phyloP scores from a whole-genome alignment of 2,329 filamentous ascomycete species.

The Hymenoscyphus albidus region DNA sequence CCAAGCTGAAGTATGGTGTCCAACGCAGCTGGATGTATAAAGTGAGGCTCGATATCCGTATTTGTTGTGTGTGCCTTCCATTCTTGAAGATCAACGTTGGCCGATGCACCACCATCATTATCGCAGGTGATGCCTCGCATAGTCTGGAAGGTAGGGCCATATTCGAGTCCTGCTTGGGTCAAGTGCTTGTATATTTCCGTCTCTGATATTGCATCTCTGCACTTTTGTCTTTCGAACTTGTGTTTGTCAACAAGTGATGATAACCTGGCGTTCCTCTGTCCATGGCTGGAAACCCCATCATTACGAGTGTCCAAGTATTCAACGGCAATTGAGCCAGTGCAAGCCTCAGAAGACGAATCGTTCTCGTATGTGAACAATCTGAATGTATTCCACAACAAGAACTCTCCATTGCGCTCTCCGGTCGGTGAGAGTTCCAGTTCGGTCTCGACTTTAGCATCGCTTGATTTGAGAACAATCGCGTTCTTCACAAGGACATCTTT shows the following conservation, averaged over 20 bases:
- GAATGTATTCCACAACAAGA: background rate
- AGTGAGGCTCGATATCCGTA: background rate
- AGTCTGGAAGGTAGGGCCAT: constrained; percentile 4
- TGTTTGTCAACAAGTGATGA: background rate
- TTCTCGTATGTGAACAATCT: background rate
- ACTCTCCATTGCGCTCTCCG: background rate
- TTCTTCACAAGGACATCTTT: constrained; percentile 44
- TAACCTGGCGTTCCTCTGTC: background rate
- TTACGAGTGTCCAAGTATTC: background rate
- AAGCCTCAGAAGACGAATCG: constrained; percentile 1
- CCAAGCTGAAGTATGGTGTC: constrained; percentile 11
- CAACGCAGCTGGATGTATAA: constrained; percentile 10
- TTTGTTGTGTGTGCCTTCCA: background rate
- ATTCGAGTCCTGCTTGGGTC: background rate
- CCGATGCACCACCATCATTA: background rate
- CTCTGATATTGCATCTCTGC: background rate
- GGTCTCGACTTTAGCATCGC: constrained; percentile 1
- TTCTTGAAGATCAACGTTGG: background rate
- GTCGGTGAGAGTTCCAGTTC: background rate
- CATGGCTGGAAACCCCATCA: background rate
- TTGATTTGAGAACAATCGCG: constrained; percentile 40
- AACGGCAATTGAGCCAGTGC: background rate
- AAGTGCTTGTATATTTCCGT: background rate
- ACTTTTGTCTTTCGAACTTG: background rate
- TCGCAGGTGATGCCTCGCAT: background rate